Conservation (phyloP, 2,329 filamentous ascomycete genomes). For the Penicillium sp. region DNA sequence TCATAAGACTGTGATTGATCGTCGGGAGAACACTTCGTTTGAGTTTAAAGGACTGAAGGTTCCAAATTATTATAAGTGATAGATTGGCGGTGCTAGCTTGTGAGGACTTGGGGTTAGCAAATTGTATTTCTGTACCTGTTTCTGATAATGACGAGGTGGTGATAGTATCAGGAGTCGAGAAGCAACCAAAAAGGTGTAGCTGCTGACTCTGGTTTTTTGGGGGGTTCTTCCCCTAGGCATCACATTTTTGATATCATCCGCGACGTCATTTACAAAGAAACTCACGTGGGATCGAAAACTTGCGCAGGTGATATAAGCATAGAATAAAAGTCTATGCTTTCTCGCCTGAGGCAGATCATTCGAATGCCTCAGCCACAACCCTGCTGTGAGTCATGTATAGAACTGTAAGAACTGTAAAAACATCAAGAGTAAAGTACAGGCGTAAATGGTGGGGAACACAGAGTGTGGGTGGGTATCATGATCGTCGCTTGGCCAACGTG, state of each 20-base stretch:
- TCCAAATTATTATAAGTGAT: conserved; percentile 36
- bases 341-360: conserved; percentile 1
- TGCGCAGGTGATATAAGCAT: neutral
- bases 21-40: conserved; percentile 47
- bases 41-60: conserved; percentile 46
- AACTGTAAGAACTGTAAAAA: neutral
- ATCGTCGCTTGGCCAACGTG: neutral
- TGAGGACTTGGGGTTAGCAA: neutral
- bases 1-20: conserved; percentile 47
- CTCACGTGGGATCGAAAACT: neutral
- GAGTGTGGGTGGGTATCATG: neutral
- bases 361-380: neutral
- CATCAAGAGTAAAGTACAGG: neutral
- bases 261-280: neutral
- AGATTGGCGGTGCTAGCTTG: no score
- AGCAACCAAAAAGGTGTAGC: neutral
- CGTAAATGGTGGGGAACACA: conserved; percentile 1
- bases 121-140: neutral
- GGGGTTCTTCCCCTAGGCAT: neutral
- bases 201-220: neutral
- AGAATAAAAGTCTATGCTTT: neutral
- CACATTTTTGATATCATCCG: neutral
- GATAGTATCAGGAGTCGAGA: neutral
- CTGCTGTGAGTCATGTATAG: conserved; percentile 7
- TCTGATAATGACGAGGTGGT: neutral